Base-by-base conservation (phyloP, 2,329 filamentous ascomycete genomes). In the Thermoascus crustaceus region DNA sequence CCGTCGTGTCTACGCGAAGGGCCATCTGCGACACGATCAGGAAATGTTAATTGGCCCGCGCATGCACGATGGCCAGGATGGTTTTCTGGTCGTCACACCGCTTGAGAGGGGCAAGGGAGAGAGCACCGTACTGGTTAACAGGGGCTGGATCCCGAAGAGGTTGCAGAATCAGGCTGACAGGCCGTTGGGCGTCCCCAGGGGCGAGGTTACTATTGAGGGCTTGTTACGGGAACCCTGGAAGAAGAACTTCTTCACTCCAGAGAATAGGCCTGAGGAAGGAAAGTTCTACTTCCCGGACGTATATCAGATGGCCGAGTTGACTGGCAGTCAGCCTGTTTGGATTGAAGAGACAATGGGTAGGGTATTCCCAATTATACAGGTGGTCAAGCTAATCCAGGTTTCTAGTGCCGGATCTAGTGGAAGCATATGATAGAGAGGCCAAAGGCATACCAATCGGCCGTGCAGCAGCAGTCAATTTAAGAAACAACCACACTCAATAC, bases 211-310 rank as follows among this genome's bases (percentile, higher is more conserved):
- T 0, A 78, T 98, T 2, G 80, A 94, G 63, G 91, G 91, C 0
- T 53, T 98, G 57, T 58, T 98, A 57, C 67, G 91, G 40, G 78
- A 91, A 65, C 89, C 89, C 6, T 94, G 85, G 76, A 91, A 94
- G 73, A 94, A 89, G 72, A 98, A 98, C 60, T 82, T 88, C 75
- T 98, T 98, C 60, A 98, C 91, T 37, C 91, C 91, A 0, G 79
- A 83, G 0, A 98, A 98, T 52, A 71, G 77, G 48, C 89, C 89
- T 0, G 80, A 88, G 48, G 78, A 79, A 54, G 77, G 81, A 40
- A 80, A 87, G 60, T 98, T 93, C 58, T 94, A 94, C 64, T 98
- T 98, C 54, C 89, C 91, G 0, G 89, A 94, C 61, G 85, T 98
- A 16, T 63, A 73, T 50, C 78, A 95, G 69, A 98, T 98, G 91